phyloP scores from a whole-genome alignment of 1,139 yeast species.

The Pneumocystis carinii region DNA sequence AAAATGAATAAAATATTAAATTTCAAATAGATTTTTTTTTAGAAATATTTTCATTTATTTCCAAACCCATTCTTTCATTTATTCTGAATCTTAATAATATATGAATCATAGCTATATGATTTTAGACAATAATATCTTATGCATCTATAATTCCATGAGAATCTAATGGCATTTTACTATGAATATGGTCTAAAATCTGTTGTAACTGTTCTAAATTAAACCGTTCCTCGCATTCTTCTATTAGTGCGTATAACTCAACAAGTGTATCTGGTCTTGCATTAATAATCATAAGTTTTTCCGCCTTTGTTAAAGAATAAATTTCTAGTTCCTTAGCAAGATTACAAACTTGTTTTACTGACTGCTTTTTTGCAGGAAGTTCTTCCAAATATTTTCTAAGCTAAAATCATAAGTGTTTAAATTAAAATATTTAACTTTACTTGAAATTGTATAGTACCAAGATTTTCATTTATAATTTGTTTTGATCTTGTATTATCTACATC shows the following conservation, averaged over 20 bases:
- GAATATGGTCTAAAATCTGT: constrained; percentile 1
- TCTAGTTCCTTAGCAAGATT: neutral
- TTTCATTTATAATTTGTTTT: constrained; percentile 6
- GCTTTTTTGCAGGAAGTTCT: constrained; percentile 1
- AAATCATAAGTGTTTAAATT: neutral
- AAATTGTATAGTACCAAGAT: constrained; percentile 10
- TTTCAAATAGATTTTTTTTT: neutral
- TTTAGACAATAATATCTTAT: neutral
- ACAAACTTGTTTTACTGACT: neutral
- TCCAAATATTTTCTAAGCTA: neutral
- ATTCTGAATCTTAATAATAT: neutral
- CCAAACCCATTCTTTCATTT: neutral
- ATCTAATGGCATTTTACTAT: neutral
- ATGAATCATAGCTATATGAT: neutral
- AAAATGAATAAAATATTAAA: neutral
- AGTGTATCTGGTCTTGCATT: constrained; percentile 7
- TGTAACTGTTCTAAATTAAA: constrained; percentile 5
- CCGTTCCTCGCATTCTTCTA: constrained; percentile 9
- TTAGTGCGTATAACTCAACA: constrained; percentile 8
- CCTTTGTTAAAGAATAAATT: constrained; percentile 6
- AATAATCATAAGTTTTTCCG: constrained; percentile 10
- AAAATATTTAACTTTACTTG: constrained; percentile 3
- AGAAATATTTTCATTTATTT: neutral
- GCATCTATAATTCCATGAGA: neutral
- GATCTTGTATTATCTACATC: neutral